These are phyloP conservation scores for Filobasidium uniguttulatum DNA, from an alignment of 1,284 basidiomycete species.

Conservation along the genomic window DNA sequence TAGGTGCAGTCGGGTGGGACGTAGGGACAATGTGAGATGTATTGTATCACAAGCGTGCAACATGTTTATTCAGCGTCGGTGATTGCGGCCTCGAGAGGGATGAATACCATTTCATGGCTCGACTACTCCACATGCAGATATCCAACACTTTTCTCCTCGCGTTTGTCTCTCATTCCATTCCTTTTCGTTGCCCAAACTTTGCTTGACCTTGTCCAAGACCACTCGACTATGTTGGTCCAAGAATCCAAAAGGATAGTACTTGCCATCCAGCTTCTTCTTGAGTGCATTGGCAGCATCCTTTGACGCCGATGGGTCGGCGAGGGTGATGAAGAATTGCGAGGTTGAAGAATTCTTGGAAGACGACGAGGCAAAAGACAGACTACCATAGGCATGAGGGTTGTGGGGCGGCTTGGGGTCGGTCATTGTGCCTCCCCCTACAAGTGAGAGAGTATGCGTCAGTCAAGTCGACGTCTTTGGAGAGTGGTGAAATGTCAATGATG, in stretches of 20 bases:
- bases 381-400: constrained; percentile 10
- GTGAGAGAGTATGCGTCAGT: no score
- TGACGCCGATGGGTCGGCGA: background rate
- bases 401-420: constrained; percentile 15
- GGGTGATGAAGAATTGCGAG: constrained; percentile 16
- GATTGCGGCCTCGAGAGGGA: no score
- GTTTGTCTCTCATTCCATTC: background rate
- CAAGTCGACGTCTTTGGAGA: no score
- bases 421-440: constrained; percentile 8
- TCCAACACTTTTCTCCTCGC: background rate
- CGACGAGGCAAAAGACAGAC: constrained; percentile 12
- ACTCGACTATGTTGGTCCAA: constrained; percentile 7
- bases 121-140: background rate
- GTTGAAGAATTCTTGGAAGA: constrained; percentile 15
- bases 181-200: background rate
- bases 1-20: no score
- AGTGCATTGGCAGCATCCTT: background rate
- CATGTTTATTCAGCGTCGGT: no score
- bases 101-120: no score
- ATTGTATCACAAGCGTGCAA: no score
- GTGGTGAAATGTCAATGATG: background rate
- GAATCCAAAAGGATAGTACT: constrained; percentile 14
- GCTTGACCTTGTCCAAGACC: constrained; percentile 9
- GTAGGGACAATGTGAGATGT: no score
- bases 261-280: constrained; percentile 15